These are phyloP conservation scores for Aurifilum marmelostoma DNA, from an alignment of 2,329 filamentous ascomycete species.

Conservation along the genomic window DNA sequence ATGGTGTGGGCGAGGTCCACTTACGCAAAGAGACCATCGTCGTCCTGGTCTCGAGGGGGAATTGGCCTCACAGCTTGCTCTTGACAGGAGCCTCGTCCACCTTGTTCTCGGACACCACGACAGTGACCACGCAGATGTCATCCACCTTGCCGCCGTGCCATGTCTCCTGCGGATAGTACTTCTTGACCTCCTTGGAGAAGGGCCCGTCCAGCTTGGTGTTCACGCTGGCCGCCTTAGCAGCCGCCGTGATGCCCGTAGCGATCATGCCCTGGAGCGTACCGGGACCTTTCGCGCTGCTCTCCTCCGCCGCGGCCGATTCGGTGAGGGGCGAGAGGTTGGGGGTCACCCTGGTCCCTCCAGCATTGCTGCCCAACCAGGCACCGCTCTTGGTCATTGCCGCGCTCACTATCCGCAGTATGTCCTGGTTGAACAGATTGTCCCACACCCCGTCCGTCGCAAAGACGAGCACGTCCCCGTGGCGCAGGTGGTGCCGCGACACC, in stretches of 20 bases:
- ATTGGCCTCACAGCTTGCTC: constrained; percentile 36
- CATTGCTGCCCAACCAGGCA: constrained; percentile 71
- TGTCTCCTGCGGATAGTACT: constrained; percentile 80
- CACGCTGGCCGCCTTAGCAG: constrained; percentile 82
- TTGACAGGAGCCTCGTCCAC: constrained; percentile 33
- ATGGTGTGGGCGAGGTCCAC: too few species aligned
- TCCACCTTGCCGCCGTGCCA: constrained; percentile 95
- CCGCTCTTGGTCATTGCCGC: constrained; percentile 72
- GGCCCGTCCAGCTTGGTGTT: constrained; percentile 85
- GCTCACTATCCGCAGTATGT: constrained; percentile 81
- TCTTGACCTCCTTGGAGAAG: constrained; percentile 93
- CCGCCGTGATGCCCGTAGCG: constrained; percentile 76
- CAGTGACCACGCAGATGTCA: constrained; percentile 87
- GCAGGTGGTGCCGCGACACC: constrained; percentile 73
- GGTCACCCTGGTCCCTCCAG: constrained; percentile 63
- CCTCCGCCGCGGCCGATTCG: constrained; percentile 36
- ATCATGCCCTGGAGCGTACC: constrained; percentile 74
- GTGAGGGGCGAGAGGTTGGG: constrained; percentile 61
- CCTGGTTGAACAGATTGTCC: constrained; percentile 92
- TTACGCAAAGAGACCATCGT: not conserved
- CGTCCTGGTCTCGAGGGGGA: not conserved
- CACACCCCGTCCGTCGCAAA: constrained; percentile 95
- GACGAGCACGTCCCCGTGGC: constrained; percentile 90
- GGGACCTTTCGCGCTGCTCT: constrained; percentile 33
- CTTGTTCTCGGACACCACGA: constrained; percentile 71